Evolutionary conservation across 345 rosid species (phyloP), one percentile per base, ranked within the genome.

Genomic region (Salix viminalis): DNA sequence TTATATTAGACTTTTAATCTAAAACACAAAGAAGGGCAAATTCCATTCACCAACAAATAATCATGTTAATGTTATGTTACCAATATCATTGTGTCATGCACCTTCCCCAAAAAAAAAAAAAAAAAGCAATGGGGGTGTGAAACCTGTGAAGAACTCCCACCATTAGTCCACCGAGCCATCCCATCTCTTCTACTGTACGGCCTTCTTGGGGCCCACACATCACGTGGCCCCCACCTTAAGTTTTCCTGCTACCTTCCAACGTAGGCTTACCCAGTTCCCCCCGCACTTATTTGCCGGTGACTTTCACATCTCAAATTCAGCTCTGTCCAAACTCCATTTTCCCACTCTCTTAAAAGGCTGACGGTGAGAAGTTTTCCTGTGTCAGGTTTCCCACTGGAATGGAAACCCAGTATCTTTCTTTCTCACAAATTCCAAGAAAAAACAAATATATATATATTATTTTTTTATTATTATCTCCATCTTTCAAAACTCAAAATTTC

Each of bases 291-390:
- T 74, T 30, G 60, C n/a, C 71, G 16, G 42, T 1, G 30, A 24
- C 60, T 50, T 41, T 67, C 73, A 19, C 42, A 24, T 24, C 37
- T 11, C 61, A 37, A 7, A 48, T 26, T 15, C 32, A 30, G 46
- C 15, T 42, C 50, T 70, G 37, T 34, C 36, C 36, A 67, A 39
- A 64, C 34, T 39, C 10, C 76, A 39, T 32, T 71, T 75, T 66
- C 36, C 52, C 72, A 48, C 19, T 46, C 66, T 69, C 87, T 82
- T 74, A 56, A 86, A 86, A 82, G 87, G 83, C 48, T 56, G 78
- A 69, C 82, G 79, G 70, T 67, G 80, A 44, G 77, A 62, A 41
- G 76, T 67, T 73, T 76, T 70, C 62, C 21, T 15, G 77, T 83
- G 85, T 75, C 83, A 79, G 86, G 34, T 68, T 82, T 84, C 23